Base-by-base conservation (phyloP, 1,139 yeast genomes). In the Geotrichum bryndzae region DNA sequence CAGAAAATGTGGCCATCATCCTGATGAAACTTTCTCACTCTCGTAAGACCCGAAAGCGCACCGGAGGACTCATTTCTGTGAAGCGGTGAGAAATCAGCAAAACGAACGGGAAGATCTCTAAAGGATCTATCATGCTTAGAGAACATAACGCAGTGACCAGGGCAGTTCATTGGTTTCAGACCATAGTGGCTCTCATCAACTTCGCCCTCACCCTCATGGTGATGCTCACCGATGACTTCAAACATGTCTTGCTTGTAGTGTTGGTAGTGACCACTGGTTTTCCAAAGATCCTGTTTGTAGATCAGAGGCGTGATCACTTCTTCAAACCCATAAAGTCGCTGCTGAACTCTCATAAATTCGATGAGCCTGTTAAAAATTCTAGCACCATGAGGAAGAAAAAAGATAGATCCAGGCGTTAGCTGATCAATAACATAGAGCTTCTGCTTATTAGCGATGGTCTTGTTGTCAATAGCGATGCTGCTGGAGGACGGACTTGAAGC, bases 1-100 rank as follows among this genome's bases (percentile, higher is more conserved):
- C 99, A 95, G 77, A 95, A 95, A 54, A 95, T 94, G 72, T 95
- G 99, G 11, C 97, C 99, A 74, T 95, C 99, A 73, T 95, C 99
- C 76, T 95, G 99, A 74, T 95, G 99, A 80, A 95, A 95, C 68
- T 97, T 84, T 66, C 99, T 83, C 8, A 95, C 97, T 69, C 99
- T 83, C 0, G 99, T 94, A 63, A 95, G 78, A 1, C 99, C 99
- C 1, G 96, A 84, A 56, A 95, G 80, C 0, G 99, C 96, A 38
- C 99, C 99, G 62, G 95, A 86, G 58, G 92, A 87, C 75, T 95
- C 99, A 72, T 95, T 95, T 75, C 99, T 83, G 75, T 95, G 99
- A 62, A 95, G 77, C 2, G 96, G 95, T 57, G 96, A 90, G 70
- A 92, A 94, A 75, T 95, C 99, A 13, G 96, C 90, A 70, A 84